Base-by-base conservation (phyloP, 1,139 yeast species). In the Hemisphaericaspora xylofermentans region DNA sequence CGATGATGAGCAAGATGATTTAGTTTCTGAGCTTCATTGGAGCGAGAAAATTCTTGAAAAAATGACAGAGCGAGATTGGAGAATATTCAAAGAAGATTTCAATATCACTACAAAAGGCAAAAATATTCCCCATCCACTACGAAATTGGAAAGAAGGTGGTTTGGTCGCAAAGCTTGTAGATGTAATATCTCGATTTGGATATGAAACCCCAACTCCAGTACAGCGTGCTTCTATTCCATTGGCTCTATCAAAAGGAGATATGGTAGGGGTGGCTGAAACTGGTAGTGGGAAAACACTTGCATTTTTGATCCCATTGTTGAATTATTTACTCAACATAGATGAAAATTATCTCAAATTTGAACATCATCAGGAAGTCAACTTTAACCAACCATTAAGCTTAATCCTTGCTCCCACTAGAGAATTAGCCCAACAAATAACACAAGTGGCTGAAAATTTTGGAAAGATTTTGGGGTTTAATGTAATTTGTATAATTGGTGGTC, bases 241-340 rank as follows among this genome's bases (percentile, higher is more conserved):
- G 35, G 87, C 88, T 0, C 51, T 85, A 27, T 58, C 66, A 0
- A 64, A 71, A 3, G 60, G 76, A 32, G 97, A 93, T 58, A 72
- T 88, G 4, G 74, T 91, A 19, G 98, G 96, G 19, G 78, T 91
- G n/a, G 97, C 98, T 0, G 93, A 89, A 51, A 93, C 98, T 0
- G 98, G 98, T 18, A 87, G 96, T 0, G 98, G 98, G 56, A 93
- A 93, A 58, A 93, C 98, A 0, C 69, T 89, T 22, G 86, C 95
- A 8, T 93, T 84, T 61, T 64, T 87, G 21, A 64, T 91, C 2
- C 98, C 98, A 0, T 63, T 88, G 39, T 56, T 88, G 6, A 60
- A 80, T 4, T 83, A 82, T 48, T 66, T 88, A 10, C 49, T 76
- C 43, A 47, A 54, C 1, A 59, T 69, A 7, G 76, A 70, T 39